Percentiles rank a stretch among this genome's conserved stretches.
Evolutionary conservation across 163 green algal genomes (phyloP).

Genomic region (Scenedesmus sp.): DNA sequence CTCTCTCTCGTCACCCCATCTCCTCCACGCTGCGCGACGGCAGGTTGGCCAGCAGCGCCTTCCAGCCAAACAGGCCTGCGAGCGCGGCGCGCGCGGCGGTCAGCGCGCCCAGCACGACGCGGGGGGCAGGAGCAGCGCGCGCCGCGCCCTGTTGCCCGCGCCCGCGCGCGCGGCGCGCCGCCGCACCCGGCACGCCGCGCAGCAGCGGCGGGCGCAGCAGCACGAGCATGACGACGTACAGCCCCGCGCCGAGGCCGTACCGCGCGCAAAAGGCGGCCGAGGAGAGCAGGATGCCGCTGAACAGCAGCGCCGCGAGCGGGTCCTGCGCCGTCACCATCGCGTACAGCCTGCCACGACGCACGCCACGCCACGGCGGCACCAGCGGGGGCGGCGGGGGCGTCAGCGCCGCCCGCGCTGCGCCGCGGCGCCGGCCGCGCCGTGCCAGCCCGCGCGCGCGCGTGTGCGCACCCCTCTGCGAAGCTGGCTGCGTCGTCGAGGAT

Average conservation of each 20-base stretch:
- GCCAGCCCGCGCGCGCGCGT: too few species aligned
- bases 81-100: too few species aligned
- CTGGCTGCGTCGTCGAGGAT: conserved; percentile 36
- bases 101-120: too few species aligned
- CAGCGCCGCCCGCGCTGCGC: too few species aligned
- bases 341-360: too few species aligned
- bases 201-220: conserved; percentile 43
- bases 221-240: conserved; percentile 22
- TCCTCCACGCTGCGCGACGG: conserved; percentile 39
- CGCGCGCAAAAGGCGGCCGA: neutral
- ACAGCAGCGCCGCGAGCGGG: conserved; percentile 10
- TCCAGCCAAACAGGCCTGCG: conserved; percentile 32
- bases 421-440: too few species aligned
- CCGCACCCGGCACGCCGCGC: conserved; percentile 41
- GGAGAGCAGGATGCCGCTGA: conserved; percentile 1
- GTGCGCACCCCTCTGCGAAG: conserved; percentile 34
- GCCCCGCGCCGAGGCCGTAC: conserved; percentile 26
- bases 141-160: too few species aligned
- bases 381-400: too few species aligned
- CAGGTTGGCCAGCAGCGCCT: conserved; percentile 39
- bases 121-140: too few species aligned
- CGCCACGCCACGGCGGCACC: too few species aligned
- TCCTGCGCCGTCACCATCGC: conserved; percentile 37
- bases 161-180: too few species aligned
- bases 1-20: conserved; percentile 8